phyloP scores from a whole-genome alignment of 192 early-diverging fungal genomes.

The Rhizophagus clarus region DNA sequence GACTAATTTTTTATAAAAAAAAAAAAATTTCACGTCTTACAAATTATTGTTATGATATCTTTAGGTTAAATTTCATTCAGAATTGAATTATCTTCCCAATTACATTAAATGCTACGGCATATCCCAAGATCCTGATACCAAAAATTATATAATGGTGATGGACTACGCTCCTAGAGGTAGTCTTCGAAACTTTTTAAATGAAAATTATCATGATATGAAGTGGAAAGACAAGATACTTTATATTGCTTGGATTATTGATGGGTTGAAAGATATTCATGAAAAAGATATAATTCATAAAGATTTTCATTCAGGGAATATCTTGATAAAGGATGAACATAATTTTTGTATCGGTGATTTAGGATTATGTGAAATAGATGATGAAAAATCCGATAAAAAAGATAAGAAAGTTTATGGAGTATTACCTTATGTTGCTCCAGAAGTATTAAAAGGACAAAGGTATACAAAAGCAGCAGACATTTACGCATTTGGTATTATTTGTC shows the following conservation, averaged over 20 bases:
- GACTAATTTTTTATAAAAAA: too few species aligned
- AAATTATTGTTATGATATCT: too few species aligned
- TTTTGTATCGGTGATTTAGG: constrained; percentile 3
- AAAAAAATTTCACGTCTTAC: too few species aligned
- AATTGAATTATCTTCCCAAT: too few species aligned
- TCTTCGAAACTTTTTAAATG: background rate
- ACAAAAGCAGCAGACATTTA: background rate
- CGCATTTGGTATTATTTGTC: background rate
- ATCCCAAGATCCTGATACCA: background rate
- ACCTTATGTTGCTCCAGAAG: constrained; percentile 2
- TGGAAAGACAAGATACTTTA: background rate
- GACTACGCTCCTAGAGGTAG: background rate
- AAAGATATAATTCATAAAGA: background rate
- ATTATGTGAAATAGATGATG: background rate
- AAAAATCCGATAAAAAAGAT: background rate
- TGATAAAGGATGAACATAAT: background rate
- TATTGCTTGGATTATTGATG: background rate
- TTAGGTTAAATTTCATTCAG: too few species aligned
- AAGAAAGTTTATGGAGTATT: background rate
- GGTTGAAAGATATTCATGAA: background rate
- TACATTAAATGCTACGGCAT: background rate
- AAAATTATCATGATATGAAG: background rate
- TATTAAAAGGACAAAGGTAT: background rate
- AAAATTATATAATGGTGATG: constrained; percentile 6
- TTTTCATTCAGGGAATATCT: background rate